Evolutionary conservation across 441 rosid species (phyloP).

Genomic region (Erodium texanum): DNA sequence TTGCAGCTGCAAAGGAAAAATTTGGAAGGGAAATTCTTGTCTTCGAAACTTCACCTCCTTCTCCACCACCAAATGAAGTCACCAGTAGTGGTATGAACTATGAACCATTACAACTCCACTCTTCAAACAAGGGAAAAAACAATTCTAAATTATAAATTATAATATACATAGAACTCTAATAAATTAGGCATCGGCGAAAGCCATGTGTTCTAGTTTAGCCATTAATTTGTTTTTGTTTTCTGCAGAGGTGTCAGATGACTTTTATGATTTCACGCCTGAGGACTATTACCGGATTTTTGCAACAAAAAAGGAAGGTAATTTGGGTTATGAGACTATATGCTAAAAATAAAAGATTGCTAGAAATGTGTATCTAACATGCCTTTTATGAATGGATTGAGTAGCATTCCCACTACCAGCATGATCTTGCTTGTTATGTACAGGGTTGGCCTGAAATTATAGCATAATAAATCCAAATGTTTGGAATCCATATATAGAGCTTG

Average conservation of each 20-base stretch:
- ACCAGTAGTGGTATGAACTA: constrained; percentile 36
- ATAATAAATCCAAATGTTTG: not conserved
- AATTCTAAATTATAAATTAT: not conserved
- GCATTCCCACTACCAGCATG: not conserved
- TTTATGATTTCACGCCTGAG: constrained; percentile 70
- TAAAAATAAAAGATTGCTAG: not conserved
- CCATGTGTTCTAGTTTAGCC: not conserved
- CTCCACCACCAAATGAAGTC: constrained; percentile 32
- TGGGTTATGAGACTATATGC: not conserved
- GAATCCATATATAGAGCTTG: not conserved
- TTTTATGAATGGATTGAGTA: not conserved
- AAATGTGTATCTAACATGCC: not conserved
- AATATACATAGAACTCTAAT: not conserved
- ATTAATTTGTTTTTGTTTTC: constrained; percentile 13
- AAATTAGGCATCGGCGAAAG: not conserved
- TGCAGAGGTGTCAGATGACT: constrained; percentile 68
- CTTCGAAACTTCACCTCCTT: constrained; percentile 51
- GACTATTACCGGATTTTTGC: constrained; percentile 53
- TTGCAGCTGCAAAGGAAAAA: constrained; percentile 53
- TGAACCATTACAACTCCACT: not conserved
- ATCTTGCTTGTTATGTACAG: not conserved
- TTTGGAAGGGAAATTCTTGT: constrained; percentile 66
- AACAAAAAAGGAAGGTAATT: constrained; percentile 59
- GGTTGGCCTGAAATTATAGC: not conserved
- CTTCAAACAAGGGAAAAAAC: not conserved